Evolutionary conservation across 495 filamentous ascomycete species (phyloP).

Genomic region (Emericellopsis terricola): DNA sequence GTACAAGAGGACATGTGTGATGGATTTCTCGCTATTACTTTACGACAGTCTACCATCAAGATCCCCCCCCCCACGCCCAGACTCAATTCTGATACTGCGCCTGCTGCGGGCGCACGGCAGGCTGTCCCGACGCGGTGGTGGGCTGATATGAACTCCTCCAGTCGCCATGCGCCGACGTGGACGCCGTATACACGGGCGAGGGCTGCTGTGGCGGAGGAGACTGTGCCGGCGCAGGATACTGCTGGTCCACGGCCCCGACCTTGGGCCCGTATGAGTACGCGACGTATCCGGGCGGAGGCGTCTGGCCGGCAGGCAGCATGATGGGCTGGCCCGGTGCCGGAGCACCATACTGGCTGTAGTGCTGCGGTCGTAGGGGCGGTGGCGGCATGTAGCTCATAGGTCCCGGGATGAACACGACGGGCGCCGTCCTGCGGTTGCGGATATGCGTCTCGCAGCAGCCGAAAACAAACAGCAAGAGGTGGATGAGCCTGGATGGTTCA

Average conservation of each 20-base stretch:
- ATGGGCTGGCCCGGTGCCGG: neutral
- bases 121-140: too few relatives aligned
- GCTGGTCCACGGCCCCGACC: neutral
- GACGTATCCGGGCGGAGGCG: neutral
- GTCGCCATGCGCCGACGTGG: neutral
- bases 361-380: too few relatives aligned
- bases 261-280: neutral
- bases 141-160: neutral
- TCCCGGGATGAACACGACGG: neutral
- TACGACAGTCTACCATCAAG: too few relatives aligned
- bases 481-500: slow-evolving; percentile 1
- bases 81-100: too few relatives aligned
- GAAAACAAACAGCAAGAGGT: slow-evolving; percentile 7
- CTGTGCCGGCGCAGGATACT: neutral
- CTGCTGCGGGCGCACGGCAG: too few relatives aligned
- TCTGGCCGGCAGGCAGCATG: neutral
- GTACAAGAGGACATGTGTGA: too few relatives aligned
- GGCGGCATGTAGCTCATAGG: neutral
- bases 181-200: neutral
- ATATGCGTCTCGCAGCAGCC: slow-evolving; percentile 7
- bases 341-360: neutral
- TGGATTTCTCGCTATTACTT: too few relatives aligned
- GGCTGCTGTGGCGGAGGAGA: neutral
- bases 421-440: slow-evolving; percentile 2
- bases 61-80: too few relatives aligned